These are phyloP conservation scores for Fusarium brachygibbosum DNA, from an alignment of 2,329 filamentous ascomycete genomes.

Conservation along the genomic window DNA sequence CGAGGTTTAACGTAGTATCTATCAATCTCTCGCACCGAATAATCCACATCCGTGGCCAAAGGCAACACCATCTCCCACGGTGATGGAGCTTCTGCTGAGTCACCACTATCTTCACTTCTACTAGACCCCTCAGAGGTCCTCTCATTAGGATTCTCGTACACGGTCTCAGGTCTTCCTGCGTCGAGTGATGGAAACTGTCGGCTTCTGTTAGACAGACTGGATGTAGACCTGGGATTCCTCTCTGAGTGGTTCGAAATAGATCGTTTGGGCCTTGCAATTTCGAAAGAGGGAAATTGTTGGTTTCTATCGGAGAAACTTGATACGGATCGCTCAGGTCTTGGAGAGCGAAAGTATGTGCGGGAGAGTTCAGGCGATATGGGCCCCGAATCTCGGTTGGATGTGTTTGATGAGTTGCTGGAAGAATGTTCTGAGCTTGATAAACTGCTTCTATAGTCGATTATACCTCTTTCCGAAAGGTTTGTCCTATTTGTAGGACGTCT, in stretches of 20 bases:
- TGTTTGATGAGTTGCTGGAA: conserved; percentile 1
- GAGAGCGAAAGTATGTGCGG: conserved; percentile 45
- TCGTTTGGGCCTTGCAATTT: conserved; percentile 4
- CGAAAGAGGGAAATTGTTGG: conserved; percentile 12
- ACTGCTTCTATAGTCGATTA: conserved; percentile 12
- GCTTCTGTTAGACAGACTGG: not conserved
- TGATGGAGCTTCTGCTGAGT: not conserved
- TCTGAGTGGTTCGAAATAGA: conserved; percentile 1
- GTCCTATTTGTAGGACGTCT: conserved; percentile 44
- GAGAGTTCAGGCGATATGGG: conserved; percentile 16
- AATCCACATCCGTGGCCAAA: conserved; percentile 49
- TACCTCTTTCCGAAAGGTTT: conserved; percentile 23
- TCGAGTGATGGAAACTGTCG: conserved; percentile 10
- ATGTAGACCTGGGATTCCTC: not conserved
- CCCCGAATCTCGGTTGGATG: conserved; percentile 13
- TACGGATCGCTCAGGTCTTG: conserved; percentile 24
- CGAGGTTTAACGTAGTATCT: conserved; percentile 50
- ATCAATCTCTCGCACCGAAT: conserved; percentile 55
- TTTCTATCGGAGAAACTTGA: conserved; percentile 8
- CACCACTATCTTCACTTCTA: conserved; percentile 6
- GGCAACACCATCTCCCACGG: conserved; percentile 30
- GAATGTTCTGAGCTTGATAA: not conserved
- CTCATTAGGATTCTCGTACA: not conserved
- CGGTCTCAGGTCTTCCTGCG: not conserved
- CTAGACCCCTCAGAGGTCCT: conserved; percentile 5